Conservation (phyloP, 2,329 filamentous ascomycete species). For the Cladosporium velox region DNA sequence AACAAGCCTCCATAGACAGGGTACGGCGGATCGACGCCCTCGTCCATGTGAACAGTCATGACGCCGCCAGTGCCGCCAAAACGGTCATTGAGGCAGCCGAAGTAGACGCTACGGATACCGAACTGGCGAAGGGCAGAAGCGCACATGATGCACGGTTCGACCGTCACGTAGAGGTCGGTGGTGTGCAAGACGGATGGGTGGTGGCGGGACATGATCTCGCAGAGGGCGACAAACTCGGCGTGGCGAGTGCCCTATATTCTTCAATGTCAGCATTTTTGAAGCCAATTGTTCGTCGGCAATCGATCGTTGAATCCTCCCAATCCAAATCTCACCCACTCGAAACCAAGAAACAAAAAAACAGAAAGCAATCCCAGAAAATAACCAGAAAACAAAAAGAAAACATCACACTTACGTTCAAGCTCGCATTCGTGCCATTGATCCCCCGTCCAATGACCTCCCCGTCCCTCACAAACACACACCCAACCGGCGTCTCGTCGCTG, state of each 20-base stretch:
- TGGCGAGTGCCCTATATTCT: slow-evolving; percentile 75
- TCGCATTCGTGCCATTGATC: slow-evolving; percentile 96
- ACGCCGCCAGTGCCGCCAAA: slow-evolving; percentile 97
- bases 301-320: background rate
- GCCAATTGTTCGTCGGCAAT: background rate
- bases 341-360: background rate
- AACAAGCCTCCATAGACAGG: slow-evolving; percentile 85
- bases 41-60: slow-evolving; percentile 76
- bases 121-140: slow-evolving; percentile 89
- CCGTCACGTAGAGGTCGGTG: slow-evolving; percentile 88
- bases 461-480: slow-evolving; percentile 86
- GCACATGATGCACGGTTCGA: slow-evolving; percentile 99
- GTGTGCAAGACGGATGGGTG: slow-evolving; percentile 69
- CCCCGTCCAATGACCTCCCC: slow-evolving; percentile 79
- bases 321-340: slow-evolving; percentile 27
- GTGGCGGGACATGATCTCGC: slow-evolving; percentile 64
- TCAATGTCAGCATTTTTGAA: background rate
- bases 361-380: background rate
- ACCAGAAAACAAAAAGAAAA: background rate
- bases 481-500: slow-evolving; percentile 92
- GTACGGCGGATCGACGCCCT: slow-evolving; percentile 75
- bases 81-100: slow-evolving; percentile 92
- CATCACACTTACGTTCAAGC: slow-evolving; percentile 59
- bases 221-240: slow-evolving; percentile 89
- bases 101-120: slow-evolving; percentile 85